Evolutionary conservation across 2,329 filamentous ascomycete species (phyloP), one percentile per base, ranked within the genome.

Genomic region (Sporothrix dimorphospora): DNA sequence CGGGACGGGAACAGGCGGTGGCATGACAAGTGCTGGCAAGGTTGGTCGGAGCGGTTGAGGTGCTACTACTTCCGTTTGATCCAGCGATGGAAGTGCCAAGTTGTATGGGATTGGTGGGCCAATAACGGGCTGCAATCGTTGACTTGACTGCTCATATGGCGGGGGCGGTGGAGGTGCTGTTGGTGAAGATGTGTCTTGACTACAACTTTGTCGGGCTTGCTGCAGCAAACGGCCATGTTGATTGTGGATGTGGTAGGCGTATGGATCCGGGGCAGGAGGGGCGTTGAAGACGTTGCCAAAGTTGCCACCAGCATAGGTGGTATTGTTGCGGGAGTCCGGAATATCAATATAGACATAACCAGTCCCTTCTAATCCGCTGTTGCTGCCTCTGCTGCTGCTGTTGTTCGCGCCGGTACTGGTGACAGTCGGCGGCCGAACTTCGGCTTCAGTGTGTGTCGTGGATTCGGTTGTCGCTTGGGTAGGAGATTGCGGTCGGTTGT

Each of bases 261-360:
- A 16, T 45, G 38, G 59, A 21, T 65, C 59, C 7, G 59, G 59
- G 5, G 59, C n/a, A 45, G 59, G 59, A 1, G 59, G 38, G n/a
- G 59, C 59, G 11, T 40, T 38, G 11, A 45, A 65, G 7, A 65
- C n/a, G 21, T 42, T 65, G 38, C 59, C 59, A 65, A 65, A 65
- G 59, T 45, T 27, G 21, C 9, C 4, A 8, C 38, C 38, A 27
- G 59, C 14, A n/a, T 42, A 16, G n/a, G 40, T 6, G 1, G 14
- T 21, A 27, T n/a, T 24, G 59, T 16, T 45, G 12, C 16, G 5
- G 1, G n/a, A 14, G 12, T 11, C 5, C 4, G 59, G 38, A n/a
- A 65, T 24, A 11, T 27, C 21, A n/a, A 65, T 65, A n/a, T 65
- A 65, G 3, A 59, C 30, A 2, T 59, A 59, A 3, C 55, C 55